Evolutionary conservation across 2,329 filamentous ascomycete species (phyloP).

Genomic region (Cadophora luteo-olivacea): DNA sequence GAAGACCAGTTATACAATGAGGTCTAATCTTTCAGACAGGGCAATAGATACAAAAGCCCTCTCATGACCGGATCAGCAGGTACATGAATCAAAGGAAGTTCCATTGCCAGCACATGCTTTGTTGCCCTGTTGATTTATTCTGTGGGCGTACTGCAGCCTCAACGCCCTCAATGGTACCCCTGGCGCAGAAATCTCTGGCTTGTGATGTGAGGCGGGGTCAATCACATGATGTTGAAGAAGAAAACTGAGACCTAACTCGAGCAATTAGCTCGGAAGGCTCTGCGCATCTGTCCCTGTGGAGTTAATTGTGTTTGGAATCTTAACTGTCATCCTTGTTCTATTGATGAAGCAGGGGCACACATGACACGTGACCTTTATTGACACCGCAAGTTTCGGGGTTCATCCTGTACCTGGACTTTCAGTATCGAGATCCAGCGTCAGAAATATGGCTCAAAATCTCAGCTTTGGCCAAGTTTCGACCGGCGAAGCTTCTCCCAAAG

Average conservation of each 20-base stretch:
- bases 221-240: neutral
- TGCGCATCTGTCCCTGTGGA: too few species aligned
- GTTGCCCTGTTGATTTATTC: slow-evolving; percentile 6
- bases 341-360: neutral
- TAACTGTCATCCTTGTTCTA: too few species aligned
- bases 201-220: neutral
- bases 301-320: too few species aligned
- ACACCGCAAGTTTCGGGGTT: neutral
- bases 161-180: neutral
- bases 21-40: neutral
- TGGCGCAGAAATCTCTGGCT: neutral
- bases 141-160: neutral
- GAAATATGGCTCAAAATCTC: neutral
- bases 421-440: neutral
- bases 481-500: neutral
- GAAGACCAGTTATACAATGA: slow-evolving; percentile 5
- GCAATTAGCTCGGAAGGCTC: too few species aligned
- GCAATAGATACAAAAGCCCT: neutral
- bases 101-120: slow-evolving; percentile 17
- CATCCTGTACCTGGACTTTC: neutral
- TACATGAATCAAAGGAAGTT: neutral
- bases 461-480: neutral
- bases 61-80: slow-evolving; percentile 21
- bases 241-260: too few species aligned
- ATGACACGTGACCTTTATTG: neutral